Conservation (phyloP, 2,329 filamentous ascomycete species). For the Fusarium kyushuense region DNA sequence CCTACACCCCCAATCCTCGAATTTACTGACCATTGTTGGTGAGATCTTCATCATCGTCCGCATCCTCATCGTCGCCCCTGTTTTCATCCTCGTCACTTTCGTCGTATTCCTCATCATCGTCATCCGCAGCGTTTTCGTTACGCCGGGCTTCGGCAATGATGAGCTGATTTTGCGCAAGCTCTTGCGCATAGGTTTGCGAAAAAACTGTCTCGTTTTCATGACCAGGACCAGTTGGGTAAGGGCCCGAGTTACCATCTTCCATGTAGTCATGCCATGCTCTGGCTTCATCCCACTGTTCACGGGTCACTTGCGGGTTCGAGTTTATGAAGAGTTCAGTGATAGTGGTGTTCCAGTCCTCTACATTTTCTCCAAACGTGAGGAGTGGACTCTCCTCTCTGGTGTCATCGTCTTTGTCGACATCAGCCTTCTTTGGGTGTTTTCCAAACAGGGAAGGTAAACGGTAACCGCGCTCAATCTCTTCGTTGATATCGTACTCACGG, state of each 20-base stretch:
- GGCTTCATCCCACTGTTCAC: background rate
- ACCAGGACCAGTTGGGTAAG: background rate
- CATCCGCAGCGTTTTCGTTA: background rate
- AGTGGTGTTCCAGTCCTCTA: conserved; percentile 16
- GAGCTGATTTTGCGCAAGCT: background rate
- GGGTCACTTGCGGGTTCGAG: conserved; percentile 10
- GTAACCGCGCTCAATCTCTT: conserved; percentile 36
- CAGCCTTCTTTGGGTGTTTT: conserved; percentile 4
- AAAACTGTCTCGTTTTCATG: background rate
- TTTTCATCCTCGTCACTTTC: background rate
- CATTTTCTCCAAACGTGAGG: conserved; percentile 7
- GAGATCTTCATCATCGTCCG: background rate
- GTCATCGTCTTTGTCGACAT: background rate
- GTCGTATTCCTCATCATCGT: background rate
- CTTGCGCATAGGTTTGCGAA: background rate
- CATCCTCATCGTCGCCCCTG: background rate
- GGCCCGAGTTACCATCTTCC: background rate
- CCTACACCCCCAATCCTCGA: background rate
- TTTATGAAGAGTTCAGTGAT: conserved; percentile 14
- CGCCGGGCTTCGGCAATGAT: background rate
- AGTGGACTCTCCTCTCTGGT: background rate
- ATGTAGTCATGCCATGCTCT: conserved; percentile 14
- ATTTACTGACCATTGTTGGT: conserved; percentile 1
- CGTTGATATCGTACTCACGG: conserved; percentile 33
- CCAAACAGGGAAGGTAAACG: conserved; percentile 20